Conservation (phyloP, 2,329 filamentous ascomycete species). For the Calcarisporium arbuscula region DNA sequence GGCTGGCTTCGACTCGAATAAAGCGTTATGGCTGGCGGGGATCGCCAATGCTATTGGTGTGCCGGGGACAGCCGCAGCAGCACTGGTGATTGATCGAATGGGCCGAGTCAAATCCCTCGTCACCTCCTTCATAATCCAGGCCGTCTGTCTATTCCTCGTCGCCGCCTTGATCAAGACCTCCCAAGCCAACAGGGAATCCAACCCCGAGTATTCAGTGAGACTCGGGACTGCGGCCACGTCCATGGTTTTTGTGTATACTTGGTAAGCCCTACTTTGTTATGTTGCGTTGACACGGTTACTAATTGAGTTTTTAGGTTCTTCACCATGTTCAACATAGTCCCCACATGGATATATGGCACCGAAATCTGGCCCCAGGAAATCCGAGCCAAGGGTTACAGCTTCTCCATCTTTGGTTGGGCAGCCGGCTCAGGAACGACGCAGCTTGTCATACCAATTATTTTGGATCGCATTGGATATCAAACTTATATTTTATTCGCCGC, state of each 20-base stretch:
- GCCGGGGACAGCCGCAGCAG: slow-evolving; percentile 42
- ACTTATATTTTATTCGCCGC: slow-evolving; percentile 47
- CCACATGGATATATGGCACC: slow-evolving; percentile 31
- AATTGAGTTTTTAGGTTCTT: slow-evolving; percentile 16
- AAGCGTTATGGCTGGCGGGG: slow-evolving; percentile 35
- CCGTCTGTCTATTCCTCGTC: slow-evolving; percentile 21
- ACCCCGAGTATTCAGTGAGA: slow-evolving; percentile 9
- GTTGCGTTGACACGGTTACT: too few species aligned
- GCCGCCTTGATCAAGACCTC: slow-evolving; percentile 25
- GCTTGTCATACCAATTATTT: slow-evolving; percentile 47
- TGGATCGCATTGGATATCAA: slow-evolving; percentile 35
- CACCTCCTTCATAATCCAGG: slow-evolving; percentile 22
- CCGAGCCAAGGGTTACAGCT: slow-evolving; percentile 52
- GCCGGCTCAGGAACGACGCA: slow-evolving; percentile 49
- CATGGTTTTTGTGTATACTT: slow-evolving; percentile 18
- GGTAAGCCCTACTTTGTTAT: too few species aligned
- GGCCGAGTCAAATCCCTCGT: slow-evolving; percentile 30
- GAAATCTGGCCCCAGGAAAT: slow-evolving; percentile 52
- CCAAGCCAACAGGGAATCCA: slow-evolving; percentile 8
- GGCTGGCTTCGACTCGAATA: slow-evolving; percentile 17
- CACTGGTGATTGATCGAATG: slow-evolving; percentile 43
- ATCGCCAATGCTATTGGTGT: slow-evolving; percentile 46
- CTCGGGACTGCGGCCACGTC: slow-evolving; percentile 17
- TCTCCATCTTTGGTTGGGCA: slow-evolving; percentile 54
- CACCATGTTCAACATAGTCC: slow-evolving; percentile 27